Conservation (phyloP, 2,329 filamentous ascomycete species). For the Ophiostoma perfectum region DNA sequence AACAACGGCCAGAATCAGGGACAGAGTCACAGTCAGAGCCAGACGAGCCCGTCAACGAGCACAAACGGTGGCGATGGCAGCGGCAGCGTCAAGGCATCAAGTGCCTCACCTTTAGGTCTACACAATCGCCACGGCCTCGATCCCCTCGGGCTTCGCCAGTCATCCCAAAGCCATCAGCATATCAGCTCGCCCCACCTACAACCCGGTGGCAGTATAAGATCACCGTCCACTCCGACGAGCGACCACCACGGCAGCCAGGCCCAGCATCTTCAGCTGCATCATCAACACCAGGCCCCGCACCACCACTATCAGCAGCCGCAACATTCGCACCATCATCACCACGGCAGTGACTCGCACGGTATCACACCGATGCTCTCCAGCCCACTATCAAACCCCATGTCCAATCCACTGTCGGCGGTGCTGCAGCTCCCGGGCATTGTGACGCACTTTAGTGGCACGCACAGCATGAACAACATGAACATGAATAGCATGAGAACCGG, state of each 20-base stretch:
- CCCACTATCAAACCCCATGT: slow-evolving; percentile 19
- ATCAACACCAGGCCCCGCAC: neutral
- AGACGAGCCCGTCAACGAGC: slow-evolving; percentile 38
- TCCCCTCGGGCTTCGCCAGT: slow-evolving; percentile 40
- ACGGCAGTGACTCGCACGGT: slow-evolving; percentile 6
- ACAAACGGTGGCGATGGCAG: slow-evolving; percentile 36
- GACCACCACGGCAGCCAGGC: slow-evolving; percentile 28
- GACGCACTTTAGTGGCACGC: slow-evolving; percentile 20
- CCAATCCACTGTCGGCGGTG: slow-evolving; percentile 39
- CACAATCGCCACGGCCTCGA: slow-evolving; percentile 36
- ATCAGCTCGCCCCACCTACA: slow-evolving; percentile 36
- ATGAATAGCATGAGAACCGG: slow-evolving; percentile 26
- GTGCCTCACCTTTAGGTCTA: slow-evolving; percentile 32
- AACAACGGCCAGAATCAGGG: neutral
- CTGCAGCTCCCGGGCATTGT: slow-evolving; percentile 34
- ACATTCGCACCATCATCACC: neutral
- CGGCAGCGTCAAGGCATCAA: slow-evolving; percentile 9
- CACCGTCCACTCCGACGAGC: slow-evolving; percentile 3
- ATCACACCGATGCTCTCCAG: slow-evolving; percentile 8
- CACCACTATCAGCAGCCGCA: neutral
- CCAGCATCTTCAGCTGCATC: slow-evolving; percentile 30
- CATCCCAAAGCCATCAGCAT: slow-evolving; percentile 36
- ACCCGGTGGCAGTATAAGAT: slow-evolving; percentile 12
- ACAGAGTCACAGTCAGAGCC: slow-evolving; percentile 24
- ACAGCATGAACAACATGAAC: slow-evolving; percentile 29